Evolutionary conservation across 495 filamentous ascomycete species (phyloP).

Genomic region (Neurospora sp.): DNA sequence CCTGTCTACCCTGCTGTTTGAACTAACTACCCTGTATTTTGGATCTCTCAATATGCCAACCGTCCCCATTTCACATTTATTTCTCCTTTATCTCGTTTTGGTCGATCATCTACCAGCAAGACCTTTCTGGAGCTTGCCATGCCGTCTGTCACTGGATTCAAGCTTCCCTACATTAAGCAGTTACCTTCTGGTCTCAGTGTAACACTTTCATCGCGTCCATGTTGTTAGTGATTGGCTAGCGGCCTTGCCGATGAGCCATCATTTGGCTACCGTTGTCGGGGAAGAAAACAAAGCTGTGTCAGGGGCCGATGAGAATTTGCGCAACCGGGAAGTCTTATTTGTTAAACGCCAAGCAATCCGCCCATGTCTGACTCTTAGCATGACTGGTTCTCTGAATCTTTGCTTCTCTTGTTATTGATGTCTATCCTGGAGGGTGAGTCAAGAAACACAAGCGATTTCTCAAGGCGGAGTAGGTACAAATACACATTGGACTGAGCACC

Average conservation of each 20-base stretch:
- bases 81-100: not conserved
- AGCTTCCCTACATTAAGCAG: accelerated
- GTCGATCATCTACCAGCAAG: not conserved
- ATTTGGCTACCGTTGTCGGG: not conserved
- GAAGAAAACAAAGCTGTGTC: not conserved
- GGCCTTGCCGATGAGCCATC: not conserved
- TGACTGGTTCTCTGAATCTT: too few species aligned
- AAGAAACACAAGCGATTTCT: too few species aligned
- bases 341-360: not conserved
- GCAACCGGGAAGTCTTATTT: not conserved
- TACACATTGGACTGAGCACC: too few species aligned
- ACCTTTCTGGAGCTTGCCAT: not conserved
- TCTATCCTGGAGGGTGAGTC: too few species aligned
- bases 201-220: not conserved
- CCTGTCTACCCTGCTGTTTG: not conserved
- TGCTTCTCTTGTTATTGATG: too few species aligned
- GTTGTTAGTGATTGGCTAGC: too few species aligned
- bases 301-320: not conserved
- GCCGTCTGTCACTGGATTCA: not conserved
- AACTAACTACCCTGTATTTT: not conserved
- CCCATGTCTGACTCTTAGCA: not conserved
- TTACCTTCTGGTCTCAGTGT: not conserved
- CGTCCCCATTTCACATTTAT: not conserved
- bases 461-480: too few species aligned
- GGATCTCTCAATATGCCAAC: not conserved